A percentile compares a stretch with the other conserved stretches of the same genome.
phyloP scores from a whole-genome alignment of 2,329 filamentous ascomycete species.

The Cytospora mali region DNA sequence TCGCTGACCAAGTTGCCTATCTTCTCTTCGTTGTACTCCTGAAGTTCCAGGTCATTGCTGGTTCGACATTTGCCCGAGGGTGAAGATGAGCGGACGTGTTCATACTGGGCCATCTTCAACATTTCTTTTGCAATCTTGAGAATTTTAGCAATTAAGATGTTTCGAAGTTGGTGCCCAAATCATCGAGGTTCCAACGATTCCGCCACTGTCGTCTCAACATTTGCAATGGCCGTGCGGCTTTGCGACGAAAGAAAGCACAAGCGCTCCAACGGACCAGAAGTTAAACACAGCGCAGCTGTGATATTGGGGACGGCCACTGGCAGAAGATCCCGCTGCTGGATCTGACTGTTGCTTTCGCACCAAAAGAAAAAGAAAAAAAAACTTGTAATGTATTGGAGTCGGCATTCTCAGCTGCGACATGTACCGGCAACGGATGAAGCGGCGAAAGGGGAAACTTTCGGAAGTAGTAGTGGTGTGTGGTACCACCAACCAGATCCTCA shows the following conservation, averaged over 20 bases:
- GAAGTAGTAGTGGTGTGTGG: background rate
- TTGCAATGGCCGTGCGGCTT: conserved; percentile 3
- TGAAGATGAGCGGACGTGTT: conserved; percentile 30
- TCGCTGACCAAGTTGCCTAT: conserved; percentile 12
- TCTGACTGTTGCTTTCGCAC: background rate
- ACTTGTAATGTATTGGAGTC: background rate
- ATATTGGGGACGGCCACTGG: background rate
- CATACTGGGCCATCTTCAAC: conserved; percentile 29
- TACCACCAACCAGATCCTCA: conserved; percentile 15
- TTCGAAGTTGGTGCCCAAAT: background rate
- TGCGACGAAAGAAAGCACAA: background rate
- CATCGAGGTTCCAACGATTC: background rate
- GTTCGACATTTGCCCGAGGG: conserved; percentile 11
- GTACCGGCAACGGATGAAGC: background rate
- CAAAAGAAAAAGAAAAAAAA: background rate
- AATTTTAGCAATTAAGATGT: background rate
- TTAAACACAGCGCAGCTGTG: background rate
- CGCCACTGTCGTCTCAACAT: conserved; percentile 4
- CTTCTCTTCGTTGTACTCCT: conserved; percentile 19
- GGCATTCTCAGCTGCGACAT: background rate
- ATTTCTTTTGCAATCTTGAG: too few relatives aligned
- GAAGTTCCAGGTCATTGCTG: conserved; percentile 20
- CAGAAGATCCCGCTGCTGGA: background rate
- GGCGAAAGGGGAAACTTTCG: background rate
- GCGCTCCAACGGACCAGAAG: background rate